Evolutionary conservation across 768 basidiomycete genomes (phyloP).

Genomic region (Baorangia bicolor): DNA sequence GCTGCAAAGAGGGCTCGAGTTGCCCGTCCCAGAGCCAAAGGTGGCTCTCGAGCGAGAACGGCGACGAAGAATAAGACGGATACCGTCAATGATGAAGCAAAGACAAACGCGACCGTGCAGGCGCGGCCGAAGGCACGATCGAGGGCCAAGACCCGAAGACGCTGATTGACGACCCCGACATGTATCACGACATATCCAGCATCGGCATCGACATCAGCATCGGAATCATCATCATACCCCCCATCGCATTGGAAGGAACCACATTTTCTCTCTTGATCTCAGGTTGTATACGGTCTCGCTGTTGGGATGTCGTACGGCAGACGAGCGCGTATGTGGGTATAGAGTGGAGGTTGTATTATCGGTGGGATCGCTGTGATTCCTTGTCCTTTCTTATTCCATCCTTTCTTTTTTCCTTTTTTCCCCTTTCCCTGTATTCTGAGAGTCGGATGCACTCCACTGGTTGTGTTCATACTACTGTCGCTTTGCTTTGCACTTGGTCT

Average conservation of each 20-base stretch:
- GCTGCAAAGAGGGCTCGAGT: conserved; percentile 20
- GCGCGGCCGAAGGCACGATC: conserved; percentile 34
- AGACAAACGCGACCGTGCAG: conserved; percentile 21
- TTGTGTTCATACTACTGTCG: conserved; percentile 19
- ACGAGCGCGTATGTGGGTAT: conserved; percentile 9
- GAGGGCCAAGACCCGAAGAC: conserved; percentile 29
- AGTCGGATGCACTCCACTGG: conserved; percentile 1
- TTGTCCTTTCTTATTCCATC: neutral
- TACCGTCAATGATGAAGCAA: conserved; percentile 9
- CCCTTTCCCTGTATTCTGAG: conserved; percentile 18
- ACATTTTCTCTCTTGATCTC: conserved; percentile 23
- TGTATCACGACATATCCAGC: conserved; percentile 10
- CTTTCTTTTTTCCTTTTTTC: conserved; percentile 1
- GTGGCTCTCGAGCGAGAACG: conserved; percentile 18
- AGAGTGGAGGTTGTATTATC: conserved; percentile 23
- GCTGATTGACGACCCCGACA: conserved; percentile 20
- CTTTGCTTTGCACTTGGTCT: conserved; percentile 22
- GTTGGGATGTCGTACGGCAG: conserved; percentile 2
- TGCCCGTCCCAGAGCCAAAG: conserved; percentile 24
- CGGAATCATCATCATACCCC: conserved; percentile 22
- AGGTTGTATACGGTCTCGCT: conserved; percentile 18
- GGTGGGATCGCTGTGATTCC: conserved; percentile 9
- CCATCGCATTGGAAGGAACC: conserved; percentile 19
- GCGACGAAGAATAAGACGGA: conserved; percentile 17
- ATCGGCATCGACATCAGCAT: conserved; percentile 19